phyloP scores from a whole-genome alignment of 768 basidiomycete species.

The Coprinellus micaceus region DNA sequence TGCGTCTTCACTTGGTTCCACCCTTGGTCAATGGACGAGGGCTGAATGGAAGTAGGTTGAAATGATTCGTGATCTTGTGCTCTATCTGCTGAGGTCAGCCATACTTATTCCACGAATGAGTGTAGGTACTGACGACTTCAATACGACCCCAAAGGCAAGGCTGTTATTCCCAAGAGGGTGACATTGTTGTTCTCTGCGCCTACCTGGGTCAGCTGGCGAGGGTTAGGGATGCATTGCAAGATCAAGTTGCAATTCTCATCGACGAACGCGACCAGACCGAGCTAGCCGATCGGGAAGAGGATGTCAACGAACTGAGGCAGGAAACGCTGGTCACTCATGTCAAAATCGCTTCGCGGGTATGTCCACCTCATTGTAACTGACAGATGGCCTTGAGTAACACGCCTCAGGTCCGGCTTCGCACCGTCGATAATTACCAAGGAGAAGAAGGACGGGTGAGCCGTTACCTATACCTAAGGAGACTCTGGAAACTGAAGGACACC shows the following conservation, averaged over 20 bases:
- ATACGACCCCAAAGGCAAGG: too few relatives aligned
- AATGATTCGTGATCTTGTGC: slow-evolving; percentile 43
- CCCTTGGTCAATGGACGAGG: background rate
- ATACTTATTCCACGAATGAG: too few relatives aligned
- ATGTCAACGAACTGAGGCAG: slow-evolving; percentile 19
- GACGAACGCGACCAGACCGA: slow-evolving; percentile 66
- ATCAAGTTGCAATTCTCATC: slow-evolving; percentile 57
- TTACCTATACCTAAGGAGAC: background rate
- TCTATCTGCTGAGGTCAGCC: slow-evolving; percentile 42
- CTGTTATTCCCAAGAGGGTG: slow-evolving; percentile 41
- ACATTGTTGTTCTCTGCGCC: slow-evolving; percentile 46
- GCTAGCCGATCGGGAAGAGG: slow-evolving; percentile 53
- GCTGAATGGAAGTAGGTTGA: slow-evolving; percentile 25
- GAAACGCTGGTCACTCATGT: slow-evolving; percentile 39
- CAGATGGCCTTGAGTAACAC: background rate
- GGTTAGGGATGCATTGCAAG: slow-evolving; percentile 34
- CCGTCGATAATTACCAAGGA: slow-evolving; percentile 78
- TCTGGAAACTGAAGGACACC: background rate
- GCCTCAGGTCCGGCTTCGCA: slow-evolving; percentile 60
- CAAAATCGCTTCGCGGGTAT: slow-evolving; percentile 49
- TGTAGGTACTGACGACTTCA: too few relatives aligned
- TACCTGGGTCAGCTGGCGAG: slow-evolving; percentile 44
- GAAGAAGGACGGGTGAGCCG: slow-evolving; percentile 58
- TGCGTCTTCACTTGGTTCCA: slow-evolving; percentile 17
- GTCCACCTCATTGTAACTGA: slow-evolving; percentile 13